Percentiles rank a stretch among this genome's conserved stretches.
Evolutionary conservation across 768 basidiomycete genomes (phyloP).

Genomic region (Trametes coccinea): DNA sequence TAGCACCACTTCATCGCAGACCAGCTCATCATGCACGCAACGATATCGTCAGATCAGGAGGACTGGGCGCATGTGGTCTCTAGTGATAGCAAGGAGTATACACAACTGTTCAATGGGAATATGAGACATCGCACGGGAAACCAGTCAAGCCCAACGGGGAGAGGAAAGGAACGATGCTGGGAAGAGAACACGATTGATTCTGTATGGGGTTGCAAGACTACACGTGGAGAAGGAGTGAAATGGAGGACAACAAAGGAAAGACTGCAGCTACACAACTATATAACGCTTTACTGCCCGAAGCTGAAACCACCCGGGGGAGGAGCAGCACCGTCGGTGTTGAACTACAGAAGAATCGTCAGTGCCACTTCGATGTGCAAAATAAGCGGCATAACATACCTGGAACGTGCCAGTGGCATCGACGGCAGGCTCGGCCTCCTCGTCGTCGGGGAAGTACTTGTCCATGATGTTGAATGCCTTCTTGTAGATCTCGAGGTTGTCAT

Average conservation of each 20-base stretch:
- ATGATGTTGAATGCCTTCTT: constrained; percentile 99
- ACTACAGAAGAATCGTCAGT: constrained; percentile 41
- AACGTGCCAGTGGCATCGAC: constrained; percentile 75
- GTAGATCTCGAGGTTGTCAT: constrained; percentile 99
- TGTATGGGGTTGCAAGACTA: constrained; percentile 23
- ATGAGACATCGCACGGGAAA: constrained; percentile 7
- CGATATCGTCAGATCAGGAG: background rate
- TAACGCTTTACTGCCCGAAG: constrained; percentile 67
- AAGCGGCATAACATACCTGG: constrained; percentile 50
- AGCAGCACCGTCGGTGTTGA: constrained; percentile 82
- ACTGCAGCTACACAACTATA: constrained; percentile 19
- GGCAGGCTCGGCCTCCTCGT: constrained; percentile 88
- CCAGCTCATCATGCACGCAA: background rate
- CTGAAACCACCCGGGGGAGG: constrained; percentile 97
- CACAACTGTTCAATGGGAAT: constrained; percentile 16
- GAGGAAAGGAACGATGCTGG: constrained; percentile 1
- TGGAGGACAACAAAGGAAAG: constrained; percentile 5
- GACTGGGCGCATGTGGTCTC: constrained; percentile 6
- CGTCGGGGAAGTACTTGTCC: constrained; percentile 98
- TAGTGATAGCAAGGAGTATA: constrained; percentile 11
- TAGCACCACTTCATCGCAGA: background rate
- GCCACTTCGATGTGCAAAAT: background rate
- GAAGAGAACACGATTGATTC: constrained; percentile 18
- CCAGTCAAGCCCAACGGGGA: constrained; percentile 6
- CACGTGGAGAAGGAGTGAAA: constrained; percentile 18